Conservation (phyloP, 495 filamentous ascomycete species). For the Chaetomium cochliodes region DNA sequence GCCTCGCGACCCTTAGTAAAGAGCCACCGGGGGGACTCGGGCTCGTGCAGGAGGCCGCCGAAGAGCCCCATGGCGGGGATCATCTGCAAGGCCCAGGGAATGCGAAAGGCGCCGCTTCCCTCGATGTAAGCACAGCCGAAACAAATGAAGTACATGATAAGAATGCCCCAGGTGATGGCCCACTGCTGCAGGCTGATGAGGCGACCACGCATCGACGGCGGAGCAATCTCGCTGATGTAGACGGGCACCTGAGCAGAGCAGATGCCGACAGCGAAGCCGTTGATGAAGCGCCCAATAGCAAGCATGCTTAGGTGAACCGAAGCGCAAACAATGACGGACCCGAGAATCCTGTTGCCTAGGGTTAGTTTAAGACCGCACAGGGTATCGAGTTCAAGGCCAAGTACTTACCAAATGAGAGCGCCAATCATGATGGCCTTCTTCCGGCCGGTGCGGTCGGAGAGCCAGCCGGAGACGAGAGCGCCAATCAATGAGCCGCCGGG, state of each 20-base stretch:
- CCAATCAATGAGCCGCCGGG: slow-evolving; percentile 73
- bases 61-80: slow-evolving; percentile 66
- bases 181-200: slow-evolving; percentile 73
- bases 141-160: slow-evolving; percentile 75
- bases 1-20: slow-evolving; percentile 73
- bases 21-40: slow-evolving; percentile 77
- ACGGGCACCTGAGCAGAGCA: slow-evolving; percentile 78
- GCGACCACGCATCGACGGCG: slow-evolving; percentile 66
- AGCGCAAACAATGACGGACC: slow-evolving; percentile 67
- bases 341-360: slow-evolving; percentile 44
- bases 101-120: slow-evolving; percentile 60
- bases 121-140: slow-evolving; percentile 71
- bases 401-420: slow-evolving; percentile 59
- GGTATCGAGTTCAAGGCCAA: neutral
- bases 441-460: slow-evolving; percentile 67
- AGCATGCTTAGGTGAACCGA: slow-evolving; percentile 73
- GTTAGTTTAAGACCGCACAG: neutral
- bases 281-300: slow-evolving; percentile 71
- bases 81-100: slow-evolving; percentile 77
- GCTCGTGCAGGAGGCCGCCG: slow-evolving; percentile 61
- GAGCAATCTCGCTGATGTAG: slow-evolving; percentile 72
- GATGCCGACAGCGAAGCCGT: slow-evolving; percentile 73
- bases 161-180: slow-evolving; percentile 76
- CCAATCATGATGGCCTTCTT: slow-evolving; percentile 66
- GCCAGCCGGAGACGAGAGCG: slow-evolving; percentile 62